These are phyloP conservation scores for Spizellomyces sp. DNA, from an alignment of 192 early-diverging fungal genomes.

Conservation along the genomic window DNA sequence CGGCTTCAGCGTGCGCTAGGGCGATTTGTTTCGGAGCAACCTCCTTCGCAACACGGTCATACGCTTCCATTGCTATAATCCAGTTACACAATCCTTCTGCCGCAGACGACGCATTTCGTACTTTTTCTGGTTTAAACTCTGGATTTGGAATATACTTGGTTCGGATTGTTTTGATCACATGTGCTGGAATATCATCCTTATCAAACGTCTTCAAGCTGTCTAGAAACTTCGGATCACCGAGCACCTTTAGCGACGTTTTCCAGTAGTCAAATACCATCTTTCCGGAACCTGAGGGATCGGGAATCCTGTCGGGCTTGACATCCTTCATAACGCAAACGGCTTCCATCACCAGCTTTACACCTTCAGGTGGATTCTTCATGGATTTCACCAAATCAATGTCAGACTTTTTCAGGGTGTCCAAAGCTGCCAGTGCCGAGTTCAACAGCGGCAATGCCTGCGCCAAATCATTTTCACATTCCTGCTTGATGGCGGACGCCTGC, in stretches of 20 bases:
- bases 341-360: slow-evolving; percentile 67
- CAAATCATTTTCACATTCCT: slow-evolving; percentile 60
- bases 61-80: slow-evolving; percentile 67
- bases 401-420: slow-evolving; percentile 63
- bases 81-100: slow-evolving; percentile 66
- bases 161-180: slow-evolving; percentile 63
- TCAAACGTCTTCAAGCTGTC: slow-evolving; percentile 57
- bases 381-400: slow-evolving; percentile 67
- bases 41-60: slow-evolving; percentile 62
- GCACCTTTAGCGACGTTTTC: slow-evolving; percentile 62
- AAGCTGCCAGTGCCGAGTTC: slow-evolving; percentile 57
- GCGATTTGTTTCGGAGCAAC: slow-evolving; percentile 65
- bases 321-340: slow-evolving; percentile 70
- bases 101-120: slow-evolving; percentile 63
- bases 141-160: slow-evolving; percentile 60
- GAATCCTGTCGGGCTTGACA: slow-evolving; percentile 64
- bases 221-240: slow-evolving; percentile 60
- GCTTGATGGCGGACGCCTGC: slow-evolving; percentile 58
- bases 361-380: slow-evolving; percentile 69
- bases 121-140: slow-evolving; percentile 68
- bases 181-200: slow-evolving; percentile 62
- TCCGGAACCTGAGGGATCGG: slow-evolving; percentile 64
- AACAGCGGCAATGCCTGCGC: slow-evolving; percentile 61
- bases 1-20: slow-evolving; percentile 55
- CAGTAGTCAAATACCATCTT: slow-evolving; percentile 68